Evolutionary conservation across 768 basidiomycete genomes (phyloP).

Genomic region (Leucocoprinus birnbaumii): DNA sequence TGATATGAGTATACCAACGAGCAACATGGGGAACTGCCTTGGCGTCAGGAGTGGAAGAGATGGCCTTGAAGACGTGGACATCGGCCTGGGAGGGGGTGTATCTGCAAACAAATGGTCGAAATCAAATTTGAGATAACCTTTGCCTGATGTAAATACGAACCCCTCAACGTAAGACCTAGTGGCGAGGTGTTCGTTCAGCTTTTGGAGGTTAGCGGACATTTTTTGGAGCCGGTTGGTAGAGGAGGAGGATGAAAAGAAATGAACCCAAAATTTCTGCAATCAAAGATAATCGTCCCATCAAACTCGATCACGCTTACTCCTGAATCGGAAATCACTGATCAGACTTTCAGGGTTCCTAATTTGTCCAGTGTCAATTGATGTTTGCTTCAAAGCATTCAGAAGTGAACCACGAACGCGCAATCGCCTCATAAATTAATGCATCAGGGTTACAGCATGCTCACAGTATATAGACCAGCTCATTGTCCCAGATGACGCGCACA

Average conservation of each 20-base stretch:
- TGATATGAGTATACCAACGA: conserved; percentile 95
- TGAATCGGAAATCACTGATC: no score
- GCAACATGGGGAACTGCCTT: conserved; percentile 68
- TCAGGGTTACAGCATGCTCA: no score
- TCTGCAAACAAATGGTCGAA: conserved; percentile 41
- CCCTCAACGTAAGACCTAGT: conserved; percentile 90
- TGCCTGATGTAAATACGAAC: conserved; percentile 45
- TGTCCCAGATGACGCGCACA: no score
- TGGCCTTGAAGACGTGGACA: conserved; percentile 84
- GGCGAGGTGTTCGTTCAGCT: conserved; percentile 85
- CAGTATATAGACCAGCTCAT: no score
- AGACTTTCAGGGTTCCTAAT: no score
- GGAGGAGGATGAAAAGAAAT: conserved; percentile 20
- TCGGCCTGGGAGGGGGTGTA: conserved; percentile 94
- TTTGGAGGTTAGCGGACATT: conserved; percentile 67
- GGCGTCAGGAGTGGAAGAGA: conserved; percentile 65
- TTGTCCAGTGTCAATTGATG: no score
- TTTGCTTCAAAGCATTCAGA: no score
- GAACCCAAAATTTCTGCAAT: conserved; percentile 13
- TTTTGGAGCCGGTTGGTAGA: conserved; percentile 17
- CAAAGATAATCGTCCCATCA: conserved; percentile 13
- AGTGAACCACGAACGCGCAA: no score
- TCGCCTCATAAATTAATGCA: no score
- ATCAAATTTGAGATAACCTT: conserved; percentile 8
- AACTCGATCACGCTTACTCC: neutral